Conservation (phyloP, 2,329 filamentous ascomycete species). For the Cladosporium velox region DNA sequence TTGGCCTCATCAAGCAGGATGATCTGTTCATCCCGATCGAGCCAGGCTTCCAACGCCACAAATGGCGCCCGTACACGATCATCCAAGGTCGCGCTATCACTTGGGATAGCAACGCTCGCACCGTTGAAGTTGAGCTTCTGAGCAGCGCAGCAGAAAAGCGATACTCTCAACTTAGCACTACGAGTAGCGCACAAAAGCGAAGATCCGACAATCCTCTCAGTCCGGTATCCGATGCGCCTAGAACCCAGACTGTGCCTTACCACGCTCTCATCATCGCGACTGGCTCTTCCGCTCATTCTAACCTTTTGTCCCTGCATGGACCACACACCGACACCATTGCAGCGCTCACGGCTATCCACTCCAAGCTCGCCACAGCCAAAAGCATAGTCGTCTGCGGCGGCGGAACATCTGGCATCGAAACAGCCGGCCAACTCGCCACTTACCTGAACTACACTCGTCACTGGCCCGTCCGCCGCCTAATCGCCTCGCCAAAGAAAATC, state of each 20-base stretch:
- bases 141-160: constrained; percentile 27
- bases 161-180: constrained; percentile 16
- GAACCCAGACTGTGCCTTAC: constrained; percentile 25
- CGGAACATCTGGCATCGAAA: constrained; percentile 41
- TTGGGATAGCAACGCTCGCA: constrained; percentile 41
- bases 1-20: constrained; percentile 37
- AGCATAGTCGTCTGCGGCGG: constrained; percentile 42
- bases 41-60: constrained; percentile 39
- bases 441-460: constrained; percentile 34
- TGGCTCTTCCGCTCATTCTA: constrained; percentile 39
- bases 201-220: constrained; percentile 1
- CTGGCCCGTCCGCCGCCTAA: constrained; percentile 23
- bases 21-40: constrained; percentile 41
- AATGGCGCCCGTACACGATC: constrained; percentile 34
- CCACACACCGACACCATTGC: constrained; percentile 38
- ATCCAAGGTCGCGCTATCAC: constrained; percentile 39
- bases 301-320: constrained; percentile 40
- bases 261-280: constrained; percentile 43
- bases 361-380: constrained; percentile 32
- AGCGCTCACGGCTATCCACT: constrained; percentile 37
- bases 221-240: neutral
- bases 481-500: constrained; percentile 31
- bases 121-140: constrained; percentile 38
- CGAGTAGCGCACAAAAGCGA: neutral
- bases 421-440: constrained; percentile 41